Evolutionary conservation across 148 eudicot genomes (phyloP).

Genomic region (Fallopia convolvulus): DNA sequence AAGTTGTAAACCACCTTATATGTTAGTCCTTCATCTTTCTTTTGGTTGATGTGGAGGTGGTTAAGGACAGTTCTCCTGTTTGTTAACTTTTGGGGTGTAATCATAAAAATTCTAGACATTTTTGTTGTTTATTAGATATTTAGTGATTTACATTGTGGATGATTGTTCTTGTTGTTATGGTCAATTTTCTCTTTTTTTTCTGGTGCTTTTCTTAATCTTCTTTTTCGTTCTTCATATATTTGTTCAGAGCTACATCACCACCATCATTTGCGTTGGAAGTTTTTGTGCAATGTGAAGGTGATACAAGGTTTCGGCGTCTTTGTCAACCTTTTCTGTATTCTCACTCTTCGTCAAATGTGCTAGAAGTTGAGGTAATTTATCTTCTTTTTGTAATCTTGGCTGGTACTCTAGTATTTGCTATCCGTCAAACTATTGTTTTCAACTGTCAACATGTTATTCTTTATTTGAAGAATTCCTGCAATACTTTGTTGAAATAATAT

Average conservation of each 20-base stretch:
- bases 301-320: conserved; percentile 87
- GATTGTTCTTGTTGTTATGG: neutral
- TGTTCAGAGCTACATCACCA: conserved; percentile 82
- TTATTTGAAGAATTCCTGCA: neutral
- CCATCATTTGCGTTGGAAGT: conserved; percentile 99
- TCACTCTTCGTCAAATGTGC: conserved; percentile 88
- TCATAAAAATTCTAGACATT: neutral
- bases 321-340: conserved; percentile 94
- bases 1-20: neutral
- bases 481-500: neutral
- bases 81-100: neutral
- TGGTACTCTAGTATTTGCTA: neutral
- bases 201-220: neutral
- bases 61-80: neutral
- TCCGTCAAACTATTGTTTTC: neutral
- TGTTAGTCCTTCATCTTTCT: neutral
- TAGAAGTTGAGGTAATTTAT: conserved; percentile 83
- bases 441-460: neutral
- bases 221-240: conserved; percentile 3
- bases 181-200: neutral
- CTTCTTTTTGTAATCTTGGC: conserved; percentile 1
- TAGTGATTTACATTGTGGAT: neutral
- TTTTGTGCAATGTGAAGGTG: conserved; percentile 95
- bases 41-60: neutral
- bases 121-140: neutral